These are phyloP conservation scores for Lindgomyces ingoldianus DNA, from an alignment of 495 filamentous ascomycete genomes.

Conservation along the genomic window DNA sequence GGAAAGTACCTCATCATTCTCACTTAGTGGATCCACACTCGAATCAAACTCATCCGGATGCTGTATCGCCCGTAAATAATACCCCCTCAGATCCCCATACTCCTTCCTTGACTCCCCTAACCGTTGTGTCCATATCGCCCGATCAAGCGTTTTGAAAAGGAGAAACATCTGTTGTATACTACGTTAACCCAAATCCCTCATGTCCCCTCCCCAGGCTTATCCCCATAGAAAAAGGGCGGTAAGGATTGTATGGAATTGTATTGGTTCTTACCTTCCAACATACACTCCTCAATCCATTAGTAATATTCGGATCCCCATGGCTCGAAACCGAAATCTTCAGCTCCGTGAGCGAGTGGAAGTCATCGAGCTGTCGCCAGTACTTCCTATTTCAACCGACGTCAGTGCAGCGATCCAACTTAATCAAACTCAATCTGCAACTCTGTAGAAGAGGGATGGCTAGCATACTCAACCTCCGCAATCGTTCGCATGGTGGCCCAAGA, in stretches of 20 bases:
- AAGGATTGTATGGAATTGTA: too few relatives aligned
- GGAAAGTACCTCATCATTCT: conserved; percentile 70
- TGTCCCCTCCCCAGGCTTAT: too few relatives aligned
- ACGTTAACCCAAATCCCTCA: not conserved
- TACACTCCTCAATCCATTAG: conserved; percentile 74
- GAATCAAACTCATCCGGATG: conserved; percentile 77
- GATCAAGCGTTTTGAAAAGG: conserved; percentile 64
- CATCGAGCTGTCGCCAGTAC: conserved; percentile 42
- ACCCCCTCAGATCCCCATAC: conserved; percentile 69
- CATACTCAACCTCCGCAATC: conserved; percentile 32
- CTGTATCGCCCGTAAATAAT: conserved; percentile 76
- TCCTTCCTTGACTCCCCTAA: conserved; percentile 69
- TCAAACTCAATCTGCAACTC: not conserved
- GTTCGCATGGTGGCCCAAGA: conserved; percentile 22
- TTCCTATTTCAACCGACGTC: conserved; percentile 26
- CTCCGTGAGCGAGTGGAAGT: conserved; percentile 52
- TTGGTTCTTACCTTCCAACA: conserved; percentile 96
- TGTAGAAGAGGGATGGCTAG: not conserved
- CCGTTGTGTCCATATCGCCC: conserved; percentile 65
- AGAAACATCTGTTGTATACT: not conserved
- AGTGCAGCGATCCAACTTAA: not conserved
- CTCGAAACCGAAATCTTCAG: conserved; percentile 61
- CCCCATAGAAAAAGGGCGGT: too few relatives aligned
- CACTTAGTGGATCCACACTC: conserved; percentile 78
- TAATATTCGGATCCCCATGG: conserved; percentile 55